Evolutionary conservation across 768 basidiomycete species (phyloP), one percentile per base, ranked within the genome.

Genomic region (Collybia nuda): DNA sequence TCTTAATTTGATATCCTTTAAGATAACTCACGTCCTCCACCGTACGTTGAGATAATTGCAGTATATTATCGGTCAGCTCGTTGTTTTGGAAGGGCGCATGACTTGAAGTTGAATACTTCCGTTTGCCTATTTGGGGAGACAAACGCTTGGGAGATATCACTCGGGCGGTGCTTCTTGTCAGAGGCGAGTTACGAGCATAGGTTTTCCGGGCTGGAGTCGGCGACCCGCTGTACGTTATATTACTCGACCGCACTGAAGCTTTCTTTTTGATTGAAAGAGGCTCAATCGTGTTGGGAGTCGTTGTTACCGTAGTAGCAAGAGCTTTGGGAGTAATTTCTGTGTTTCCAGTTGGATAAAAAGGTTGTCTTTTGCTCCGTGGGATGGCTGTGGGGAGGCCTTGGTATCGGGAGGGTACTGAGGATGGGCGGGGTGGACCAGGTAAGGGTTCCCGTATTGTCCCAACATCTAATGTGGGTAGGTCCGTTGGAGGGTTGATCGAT

Each of bases 181-280:
- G 65, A 2, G 85, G 84, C 40, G 80, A 85, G 57, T 66, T 74
- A 29, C 79, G 81, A 54, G 70, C 73, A 46, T 69, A 67, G 2
- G 64, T 62, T 54, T 70, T 78, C 36, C 77, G 69, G 7, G 62
- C 60, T 6, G 72, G 63, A 7, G 67, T 76, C 37, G 67, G 76
- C 45, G 62, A 75, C 40, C 64, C 65, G 35, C 72, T 58, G 22
- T 67, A 51, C 41, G 65, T 68, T 5, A 23, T 26, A 32, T 74
- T 68, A 19, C 70, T 65, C 40, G 67, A 71, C 29, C 83, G 80
- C 22, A 82, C 73, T 6, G 88, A 88, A 5, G 79, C 73, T 65
- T 90, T 91, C 74, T 93, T 92, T 75, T 86, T 90, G 65, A 93
- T 93, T 2, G 85, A 88, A 52, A 93, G 71, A 6, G 90, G 90